Conservation (phyloP, 208 protist species). For the Wallacemonas sp. region DNA sequence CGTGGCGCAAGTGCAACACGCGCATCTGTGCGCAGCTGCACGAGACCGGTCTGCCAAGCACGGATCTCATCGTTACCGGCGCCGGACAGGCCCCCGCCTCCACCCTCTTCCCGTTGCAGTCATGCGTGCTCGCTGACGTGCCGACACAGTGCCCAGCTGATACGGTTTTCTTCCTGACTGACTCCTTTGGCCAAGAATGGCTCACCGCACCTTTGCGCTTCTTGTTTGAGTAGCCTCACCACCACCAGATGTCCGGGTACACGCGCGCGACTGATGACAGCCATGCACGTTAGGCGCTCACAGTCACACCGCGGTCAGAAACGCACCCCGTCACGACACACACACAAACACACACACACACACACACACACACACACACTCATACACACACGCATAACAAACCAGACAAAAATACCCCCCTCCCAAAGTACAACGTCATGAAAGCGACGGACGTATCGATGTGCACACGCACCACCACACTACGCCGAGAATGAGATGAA, state of each 20-base stretch:
- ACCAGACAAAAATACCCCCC: too few relatives aligned
- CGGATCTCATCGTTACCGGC: conserved; percentile 36
- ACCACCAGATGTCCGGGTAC: too few relatives aligned
- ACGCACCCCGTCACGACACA: too few relatives aligned
- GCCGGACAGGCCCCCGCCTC: conserved; percentile 40
- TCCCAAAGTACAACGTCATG: too few relatives aligned
- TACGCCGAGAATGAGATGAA: neutral
- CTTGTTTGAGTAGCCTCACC: conserved; percentile 39
- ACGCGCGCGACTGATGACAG: too few relatives aligned
- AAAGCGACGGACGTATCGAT: too few relatives aligned
- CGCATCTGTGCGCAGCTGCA: conserved; percentile 80
- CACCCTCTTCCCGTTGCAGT: conserved; percentile 59
- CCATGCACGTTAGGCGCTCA: too few relatives aligned
- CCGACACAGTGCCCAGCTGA: conserved; percentile 62
- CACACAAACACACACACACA: neutral
- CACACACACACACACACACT: neutral
- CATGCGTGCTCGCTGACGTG: conserved; percentile 60
- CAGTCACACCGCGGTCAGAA: too few relatives aligned
- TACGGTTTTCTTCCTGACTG: conserved; percentile 53
- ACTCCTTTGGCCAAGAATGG: conserved; percentile 76
- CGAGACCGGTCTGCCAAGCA: conserved; percentile 27
- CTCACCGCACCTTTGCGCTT: conserved; percentile 58
- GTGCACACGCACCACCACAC: neutral
- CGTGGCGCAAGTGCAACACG: conserved; percentile 76
- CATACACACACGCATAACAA: neutral